Base-by-base conservation (phyloP, 495 filamentous ascomycete species). In the Lasiosphaeriaceae sp. region DNA sequence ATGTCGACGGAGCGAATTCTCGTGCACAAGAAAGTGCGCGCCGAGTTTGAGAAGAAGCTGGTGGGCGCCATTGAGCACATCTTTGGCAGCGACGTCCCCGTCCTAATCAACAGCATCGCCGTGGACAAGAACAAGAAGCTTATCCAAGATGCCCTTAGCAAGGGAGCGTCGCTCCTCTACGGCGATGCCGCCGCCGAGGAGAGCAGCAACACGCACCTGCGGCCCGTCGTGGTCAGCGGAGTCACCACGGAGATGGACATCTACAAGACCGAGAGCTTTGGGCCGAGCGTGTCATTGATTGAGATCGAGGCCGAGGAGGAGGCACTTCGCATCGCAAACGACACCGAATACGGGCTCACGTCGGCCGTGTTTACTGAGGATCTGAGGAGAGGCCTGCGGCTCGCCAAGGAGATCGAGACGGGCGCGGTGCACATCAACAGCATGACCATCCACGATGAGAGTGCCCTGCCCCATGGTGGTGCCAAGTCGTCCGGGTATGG, bases 1-100 rank as follows among this genome's bases (percentile, higher is more conserved):
- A 94, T 97, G 92, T 82, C 84, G 2, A 96, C 91, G 0, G 92
- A 96, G 74, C 84, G 88, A 23, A 89, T 97, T 66, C 72, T 96
- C 20, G 89, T 96, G 21, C 88, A 95, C 66, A 81, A 82, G 37
- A 76, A 79, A 16, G 70, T 96, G 52, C 80, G 80, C 23, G 77
- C 78, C 11, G 67, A 81, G 47, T 97, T 96, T 69, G 80, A 83
- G 49, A 70, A 76, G 49, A 79, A 83, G 59, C 70, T 92, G 11
- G 78, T 83, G 52, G 64, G 68, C 3, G 77, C 80, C 16, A 69
- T 84, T 20, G 73, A 76, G 7, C 57, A 74, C 3, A 74, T 78
- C 16, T 85, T 81, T 50, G 75, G 78, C 9, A 67, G 72, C 0
- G 77, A 83, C 6, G 79, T 83, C 2, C 81, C 81, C 2, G 69